Percentiles rank a stretch among this genome's conserved stretches.
Evolutionary conservation across 345 rosid species (phyloP).

Genomic region (Limnanthes douglasii): DNA sequence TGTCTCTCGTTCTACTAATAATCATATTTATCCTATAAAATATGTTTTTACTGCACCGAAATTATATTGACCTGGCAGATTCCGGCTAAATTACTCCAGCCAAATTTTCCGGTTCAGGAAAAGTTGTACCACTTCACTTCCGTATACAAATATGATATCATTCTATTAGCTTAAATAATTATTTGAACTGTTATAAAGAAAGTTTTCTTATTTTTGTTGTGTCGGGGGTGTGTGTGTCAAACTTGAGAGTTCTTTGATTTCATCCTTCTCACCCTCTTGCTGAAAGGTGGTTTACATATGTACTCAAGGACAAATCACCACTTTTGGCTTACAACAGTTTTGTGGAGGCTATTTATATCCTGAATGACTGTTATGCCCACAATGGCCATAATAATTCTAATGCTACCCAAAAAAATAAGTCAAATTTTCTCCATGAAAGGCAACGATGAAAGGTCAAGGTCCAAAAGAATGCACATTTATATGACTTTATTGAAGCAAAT

Average conservation of each 20-base stretch:
- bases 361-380: slow-evolving; percentile 41
- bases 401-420: slow-evolving; percentile 22
- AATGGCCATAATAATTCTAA: slow-evolving; percentile 25
- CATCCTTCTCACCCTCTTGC: too few relatives aligned
- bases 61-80: too few relatives aligned
- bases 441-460: slow-evolving; percentile 31
- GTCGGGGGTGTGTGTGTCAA: neutral
- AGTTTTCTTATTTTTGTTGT: neutral
- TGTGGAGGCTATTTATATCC: slow-evolving; percentile 59
- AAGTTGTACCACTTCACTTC: slow-evolving; percentile 69
- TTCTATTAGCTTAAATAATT: slow-evolving; percentile 54
- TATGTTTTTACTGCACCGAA: too few relatives aligned
- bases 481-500: slow-evolving; percentile 51
- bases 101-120: slow-evolving; percentile 33
- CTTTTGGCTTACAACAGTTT: slow-evolving; percentile 73
- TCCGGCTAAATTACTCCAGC: neutral
- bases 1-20: neutral
- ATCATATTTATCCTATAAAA: too few relatives aligned
- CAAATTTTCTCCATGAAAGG: slow-evolving; percentile 56
- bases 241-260: slow-evolving; percentile 7
- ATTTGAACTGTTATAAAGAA: too few relatives aligned
- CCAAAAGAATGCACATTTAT: slow-evolving; percentile 57
- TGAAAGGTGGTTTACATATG: too few relatives aligned
- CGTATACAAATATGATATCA: slow-evolving; percentile 68
- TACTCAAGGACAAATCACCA: slow-evolving; percentile 65